Percentiles rank a stretch among this genome's conserved stretches.
Conservation (phyloP, 1,284 basidiomycete genomes). For the Rhodotorula glutinis region DNA sequence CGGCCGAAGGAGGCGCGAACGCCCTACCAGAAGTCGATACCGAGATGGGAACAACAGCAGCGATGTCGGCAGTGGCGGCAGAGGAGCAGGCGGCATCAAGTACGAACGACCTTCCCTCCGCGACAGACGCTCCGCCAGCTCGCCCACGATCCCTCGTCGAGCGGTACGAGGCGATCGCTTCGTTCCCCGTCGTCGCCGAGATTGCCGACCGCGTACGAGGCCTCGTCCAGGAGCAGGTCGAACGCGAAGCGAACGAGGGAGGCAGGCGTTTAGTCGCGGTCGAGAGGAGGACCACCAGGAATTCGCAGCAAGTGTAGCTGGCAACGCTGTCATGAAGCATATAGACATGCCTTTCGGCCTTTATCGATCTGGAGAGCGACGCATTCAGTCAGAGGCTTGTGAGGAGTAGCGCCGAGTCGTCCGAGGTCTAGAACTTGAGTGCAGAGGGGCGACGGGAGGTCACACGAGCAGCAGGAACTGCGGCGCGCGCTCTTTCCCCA, state of each 20-base stretch:
- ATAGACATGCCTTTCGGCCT: no score
- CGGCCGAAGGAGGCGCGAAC: conserved; percentile 24
- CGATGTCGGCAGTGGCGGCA: no score
- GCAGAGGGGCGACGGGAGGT: no score
- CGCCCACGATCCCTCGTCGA: conserved; percentile 43
- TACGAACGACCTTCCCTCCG: neutral
- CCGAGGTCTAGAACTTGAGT: no score
- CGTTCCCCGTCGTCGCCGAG: conserved; percentile 48
- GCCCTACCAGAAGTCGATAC: neutral
- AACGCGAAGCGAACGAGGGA: neutral
- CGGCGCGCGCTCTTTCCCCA: conserved; percentile 1
- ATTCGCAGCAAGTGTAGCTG: no score
- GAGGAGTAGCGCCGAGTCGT: no score
- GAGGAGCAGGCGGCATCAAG: no score
- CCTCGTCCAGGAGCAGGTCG: conserved; percentile 37
- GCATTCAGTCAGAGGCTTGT: no score
- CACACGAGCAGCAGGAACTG: neutral
- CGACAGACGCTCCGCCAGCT: neutral
- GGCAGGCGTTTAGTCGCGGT: neutral
- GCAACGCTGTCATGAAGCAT: no score
- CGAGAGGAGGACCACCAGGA: no score
- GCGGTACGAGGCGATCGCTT: conserved; percentile 49
- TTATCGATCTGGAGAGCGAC: no score
- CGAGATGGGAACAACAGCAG: no score
- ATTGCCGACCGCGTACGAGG: conserved; percentile 47